Percentiles rank a stretch among this genome's conserved stretches.
These are phyloP conservation scores for Cladorrhinum samala DNA, from an alignment of 495 filamentous ascomycete genomes.

Conservation along the genomic window DNA sequence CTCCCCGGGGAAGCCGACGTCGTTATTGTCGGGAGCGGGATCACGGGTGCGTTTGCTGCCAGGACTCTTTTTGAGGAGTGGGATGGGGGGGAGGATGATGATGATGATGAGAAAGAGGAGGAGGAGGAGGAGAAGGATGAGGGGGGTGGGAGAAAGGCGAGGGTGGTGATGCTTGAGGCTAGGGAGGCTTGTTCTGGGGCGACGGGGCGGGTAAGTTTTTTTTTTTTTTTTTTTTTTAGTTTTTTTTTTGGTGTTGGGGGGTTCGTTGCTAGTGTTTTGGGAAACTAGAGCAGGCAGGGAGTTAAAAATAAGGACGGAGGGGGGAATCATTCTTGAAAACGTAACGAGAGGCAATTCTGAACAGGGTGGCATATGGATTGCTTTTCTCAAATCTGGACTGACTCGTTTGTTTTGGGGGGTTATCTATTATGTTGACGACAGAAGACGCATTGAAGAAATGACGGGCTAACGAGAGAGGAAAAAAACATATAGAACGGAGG, in stretches of 20 bases:
- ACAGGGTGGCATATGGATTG: background rate
- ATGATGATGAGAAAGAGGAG: slow-evolving; percentile 28
- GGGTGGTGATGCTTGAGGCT: slow-evolving; percentile 70
- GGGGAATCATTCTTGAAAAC: background rate
- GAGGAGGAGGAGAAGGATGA: slow-evolving; percentile 40
- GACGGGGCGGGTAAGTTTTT: slow-evolving; percentile 58
- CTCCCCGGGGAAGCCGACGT: slow-evolving; percentile 60
- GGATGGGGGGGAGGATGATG: slow-evolving; percentile 39
- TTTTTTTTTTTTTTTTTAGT: background rate
- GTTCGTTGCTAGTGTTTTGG: background rate
- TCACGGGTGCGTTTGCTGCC: slow-evolving; percentile 63
- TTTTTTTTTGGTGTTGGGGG: background rate
- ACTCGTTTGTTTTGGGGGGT: background rate
- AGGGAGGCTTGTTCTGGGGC: slow-evolving; percentile 74
- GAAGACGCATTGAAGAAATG: too few relatives aligned
- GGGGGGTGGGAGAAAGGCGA: slow-evolving; percentile 23
- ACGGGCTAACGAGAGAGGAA: background rate
- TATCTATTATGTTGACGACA: background rate
- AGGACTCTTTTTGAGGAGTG: slow-evolving; percentile 50
- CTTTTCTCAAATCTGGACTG: background rate
- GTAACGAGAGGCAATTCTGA: background rate
- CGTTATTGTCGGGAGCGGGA: slow-evolving; percentile 64
- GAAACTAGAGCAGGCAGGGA: background rate
- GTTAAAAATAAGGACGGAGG: background rate
- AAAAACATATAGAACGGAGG: slow-evolving; percentile 52